These are phyloP conservation scores for Ettlia oleoabundans DNA, from an alignment of 139 green algal genomes.

Conservation along the genomic window DNA sequence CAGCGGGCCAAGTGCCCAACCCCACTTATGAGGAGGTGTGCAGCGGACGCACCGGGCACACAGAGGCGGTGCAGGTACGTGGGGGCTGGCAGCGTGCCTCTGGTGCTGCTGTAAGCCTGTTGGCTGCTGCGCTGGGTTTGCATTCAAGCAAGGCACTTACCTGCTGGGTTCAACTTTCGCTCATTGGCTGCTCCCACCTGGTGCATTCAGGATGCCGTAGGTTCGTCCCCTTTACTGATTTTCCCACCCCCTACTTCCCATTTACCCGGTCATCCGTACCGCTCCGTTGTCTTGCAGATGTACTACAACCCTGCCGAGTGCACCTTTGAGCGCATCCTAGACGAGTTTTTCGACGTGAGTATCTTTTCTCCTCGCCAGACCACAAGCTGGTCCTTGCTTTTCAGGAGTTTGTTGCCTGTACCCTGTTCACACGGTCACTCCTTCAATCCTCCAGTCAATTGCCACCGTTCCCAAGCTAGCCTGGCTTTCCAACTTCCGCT, in stretches of 20 bases:
- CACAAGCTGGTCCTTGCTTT: background rate
- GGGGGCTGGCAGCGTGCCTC: background rate
- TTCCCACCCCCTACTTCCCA: no score
- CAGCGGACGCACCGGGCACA: conserved; percentile 82
- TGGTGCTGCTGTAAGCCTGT: background rate
- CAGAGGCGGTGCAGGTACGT: conserved; percentile 64
- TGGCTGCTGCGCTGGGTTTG: no score
- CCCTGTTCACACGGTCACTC: no score
- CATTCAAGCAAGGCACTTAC: background rate
- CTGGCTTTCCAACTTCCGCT: no score
- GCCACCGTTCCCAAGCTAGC: no score
- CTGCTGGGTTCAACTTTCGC: background rate
- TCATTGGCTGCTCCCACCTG: no score
- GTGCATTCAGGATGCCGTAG: no score
- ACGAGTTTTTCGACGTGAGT: conserved; percentile 70
- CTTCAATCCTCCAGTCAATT: no score
- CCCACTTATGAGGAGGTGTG: conserved; percentile 90
- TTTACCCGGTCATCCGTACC: no score
- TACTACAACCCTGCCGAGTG: conserved; percentile 78
- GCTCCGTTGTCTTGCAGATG: conserved; percentile 56
- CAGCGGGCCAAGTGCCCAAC: conserved; percentile 54
- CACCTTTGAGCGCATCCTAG: conserved; percentile 71
- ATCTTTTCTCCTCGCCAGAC: no score
- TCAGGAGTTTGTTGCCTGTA: no score
- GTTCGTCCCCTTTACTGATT: no score